Percentiles rank a stretch among this genome's conserved stretches.
Evolutionary conservation across 2,329 filamentous ascomycete genomes (phyloP).

Genomic region (Pseudogymnoascus sp.): DNA sequence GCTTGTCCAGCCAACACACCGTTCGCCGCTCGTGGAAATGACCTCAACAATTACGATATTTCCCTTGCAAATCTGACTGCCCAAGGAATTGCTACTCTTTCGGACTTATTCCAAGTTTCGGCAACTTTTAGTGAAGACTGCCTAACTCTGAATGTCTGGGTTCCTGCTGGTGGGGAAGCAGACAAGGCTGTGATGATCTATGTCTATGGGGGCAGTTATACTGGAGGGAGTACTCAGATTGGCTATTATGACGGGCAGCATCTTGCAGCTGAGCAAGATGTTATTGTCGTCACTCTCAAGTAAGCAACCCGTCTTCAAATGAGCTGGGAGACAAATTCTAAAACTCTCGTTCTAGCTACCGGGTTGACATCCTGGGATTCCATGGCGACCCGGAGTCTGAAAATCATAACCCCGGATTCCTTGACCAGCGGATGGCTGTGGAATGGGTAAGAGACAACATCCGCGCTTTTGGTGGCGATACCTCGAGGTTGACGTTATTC

Average conservation of each 20-base stretch:
- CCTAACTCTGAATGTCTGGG: conserved; percentile 30
- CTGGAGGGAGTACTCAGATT: conserved; percentile 30
- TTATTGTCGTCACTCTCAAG: conserved; percentile 12
- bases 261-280: conserved; percentile 30
- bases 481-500: conserved; percentile 45
- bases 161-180: conserved; percentile 20
- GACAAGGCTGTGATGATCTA: conserved; percentile 37
- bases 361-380: conserved; percentile 29
- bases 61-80: conserved; percentile 19
- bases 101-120: conserved; percentile 7
- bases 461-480: conserved; percentile 29
- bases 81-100: conserved; percentile 13
- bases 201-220: conserved; percentile 36
- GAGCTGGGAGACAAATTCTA: neutral
- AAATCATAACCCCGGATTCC: conserved; percentile 12
- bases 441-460: conserved; percentile 32
- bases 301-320: conserved; percentile 21
- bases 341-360: conserved; percentile 15
- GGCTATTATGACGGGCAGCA: conserved; percentile 35
- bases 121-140: conserved; percentile 26
- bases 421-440: conserved; percentile 26
- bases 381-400: conserved; percentile 20
- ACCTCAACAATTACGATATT: conserved; percentile 10
- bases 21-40: conserved; percentile 4
- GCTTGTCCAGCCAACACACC: conserved; percentile 7